Conservation (phyloP, 305 asterid genomes). For the Fraxinus sp. region DNA sequence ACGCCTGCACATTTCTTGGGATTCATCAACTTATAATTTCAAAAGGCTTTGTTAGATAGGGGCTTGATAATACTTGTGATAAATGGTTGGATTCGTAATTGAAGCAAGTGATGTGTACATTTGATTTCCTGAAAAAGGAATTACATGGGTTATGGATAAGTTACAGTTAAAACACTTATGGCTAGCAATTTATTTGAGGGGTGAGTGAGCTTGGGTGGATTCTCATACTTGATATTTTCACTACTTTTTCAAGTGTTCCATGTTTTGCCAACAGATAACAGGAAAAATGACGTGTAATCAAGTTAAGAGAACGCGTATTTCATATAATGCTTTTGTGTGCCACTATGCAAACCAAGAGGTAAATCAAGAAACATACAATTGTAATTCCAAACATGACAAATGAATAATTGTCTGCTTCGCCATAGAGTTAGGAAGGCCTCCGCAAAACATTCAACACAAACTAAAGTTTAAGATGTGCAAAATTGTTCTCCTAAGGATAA, state of each 20-base stretch:
- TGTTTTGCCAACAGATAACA: not conserved
- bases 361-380: not conserved
- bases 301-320: too few species aligned
- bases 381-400: not conserved
- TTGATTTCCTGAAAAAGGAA: not conserved
- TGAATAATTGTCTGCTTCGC: not conserved
- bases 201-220: not conserved
- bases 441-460: not conserved
- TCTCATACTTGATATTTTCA: not conserved
- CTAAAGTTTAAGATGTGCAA: not conserved
- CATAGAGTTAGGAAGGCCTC: too few species aligned
- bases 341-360: not conserved
- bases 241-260: not conserved
- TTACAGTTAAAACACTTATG: not conserved
- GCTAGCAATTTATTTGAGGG: not conserved
- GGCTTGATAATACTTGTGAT: not conserved
- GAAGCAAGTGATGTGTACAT: not conserved
- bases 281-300: too few species aligned
- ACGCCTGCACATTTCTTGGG: not conserved
- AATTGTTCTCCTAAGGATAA: too few species aligned
- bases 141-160: not conserved
- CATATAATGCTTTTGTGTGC: not conserved
- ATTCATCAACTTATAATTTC: not conserved
- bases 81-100: not conserved
- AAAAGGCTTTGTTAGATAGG: not conserved